Base-by-base conservation (phyloP, 2,329 filamentous ascomycete genomes). In the Aspergillus fumigatiaffinis region DNA sequence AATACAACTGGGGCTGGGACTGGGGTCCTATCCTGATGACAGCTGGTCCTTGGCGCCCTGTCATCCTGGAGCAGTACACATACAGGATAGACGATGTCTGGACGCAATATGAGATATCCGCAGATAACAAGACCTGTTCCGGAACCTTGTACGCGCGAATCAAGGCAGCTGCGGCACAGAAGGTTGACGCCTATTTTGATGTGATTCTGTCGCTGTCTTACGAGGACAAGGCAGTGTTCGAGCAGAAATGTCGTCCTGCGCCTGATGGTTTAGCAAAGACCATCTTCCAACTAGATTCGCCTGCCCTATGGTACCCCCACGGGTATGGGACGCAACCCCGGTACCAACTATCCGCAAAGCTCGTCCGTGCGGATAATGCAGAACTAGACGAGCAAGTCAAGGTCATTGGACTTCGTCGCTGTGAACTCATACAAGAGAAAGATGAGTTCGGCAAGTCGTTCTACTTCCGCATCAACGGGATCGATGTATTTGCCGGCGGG, bases 1-100 rank as follows among this genome's bases (percentile, higher is more conserved):
- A 89, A 69, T 89, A 86, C 63, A 83, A 87, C 63, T 89, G 84
- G 84, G 85, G 87, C 4, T 89, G 86, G 86, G 86, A 89, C 65
- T 88, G 86, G 87, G 87, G 86, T 0, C 86, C 86, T 0, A 78
- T 86, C 6, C 64, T 88, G 52, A 79, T 85, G 69, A 86, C 84
- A 0, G 81, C 80, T 7, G 86, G 86, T 0, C 25, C 25, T 3
- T 25, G 25, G 25, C 25, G 25, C 25, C 25, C 25, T 25, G 25
- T 25, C 4, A 25, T 25, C 25, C 25, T 25, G 25, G 25, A 25
- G 25, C 25, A 25, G 25, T 25, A 25, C 25, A 25, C 25, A 25
- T 25, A 25, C 25, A 25, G 25, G 25, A 25, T 25, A 25, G 25
- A 25, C 25, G 25, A 25, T 25, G 25, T 25, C 25, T 25, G 25